Base-by-base conservation (phyloP, 306 rosid species). In the Begonia peltatifolia region DNA sequence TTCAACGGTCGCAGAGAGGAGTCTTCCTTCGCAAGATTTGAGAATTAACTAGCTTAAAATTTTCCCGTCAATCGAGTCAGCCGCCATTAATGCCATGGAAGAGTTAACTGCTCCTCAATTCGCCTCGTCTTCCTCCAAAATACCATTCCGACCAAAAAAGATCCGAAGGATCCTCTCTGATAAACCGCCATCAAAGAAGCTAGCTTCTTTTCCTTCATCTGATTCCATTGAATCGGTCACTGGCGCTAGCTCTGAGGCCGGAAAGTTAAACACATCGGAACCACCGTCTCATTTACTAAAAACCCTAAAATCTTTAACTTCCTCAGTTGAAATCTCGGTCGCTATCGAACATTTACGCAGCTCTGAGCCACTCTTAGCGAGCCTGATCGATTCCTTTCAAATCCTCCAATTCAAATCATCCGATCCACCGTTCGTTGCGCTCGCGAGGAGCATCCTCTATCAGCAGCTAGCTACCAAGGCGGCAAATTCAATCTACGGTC, bases 381-480 rank as follows among this genome's bases (percentile, higher is more conserved):
- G 54, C 13, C 65, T 76, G 13, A 71, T 87, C 53, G 82, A 76
- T 58, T 60, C 87, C 11, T 55, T 65, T 64, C 65, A 14, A 12
- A 63, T 73, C 6, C 89, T 80, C 0, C 15, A 58, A 9, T 72
- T 76, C 63, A 61, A 72, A 47, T 20, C 76, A 58, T 52, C 58
- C 17, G 60, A 23, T 16, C 59, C 79, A 0, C 86, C 95, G 0
- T 86, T 86, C 71, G 53, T 68, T 9, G 68, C 93, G 12, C 82
- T 86, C 41, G 61, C 77, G 0, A 83, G 63, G 18, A 69, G 72
- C 74, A 76, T 87, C 2, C 70, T 87, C 20, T 79, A 73, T 74
- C 95, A 87, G 67, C 93, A 87, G 48, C 94, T 87, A 52, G 82
- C 89, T 12, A 58, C 54, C 62, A 79, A 76, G 16, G 87, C 87